These are phyloP conservation scores for Rhodotorula sp. DNA, from an alignment of 1,284 basidiomycete genomes.

Conservation along the genomic window DNA sequence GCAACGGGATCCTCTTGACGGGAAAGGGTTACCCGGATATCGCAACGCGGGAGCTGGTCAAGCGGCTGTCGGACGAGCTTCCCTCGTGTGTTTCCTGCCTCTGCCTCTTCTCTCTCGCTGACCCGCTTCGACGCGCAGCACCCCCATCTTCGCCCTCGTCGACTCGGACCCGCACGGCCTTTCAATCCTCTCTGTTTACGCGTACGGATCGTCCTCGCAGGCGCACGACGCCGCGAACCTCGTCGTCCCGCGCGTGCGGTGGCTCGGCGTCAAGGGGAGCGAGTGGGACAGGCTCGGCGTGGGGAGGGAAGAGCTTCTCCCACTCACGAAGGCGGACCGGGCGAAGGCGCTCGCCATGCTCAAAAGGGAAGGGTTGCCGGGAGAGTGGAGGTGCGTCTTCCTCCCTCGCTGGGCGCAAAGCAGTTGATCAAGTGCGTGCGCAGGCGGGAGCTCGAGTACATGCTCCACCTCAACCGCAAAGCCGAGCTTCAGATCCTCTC, in stretches of 20 bases:
- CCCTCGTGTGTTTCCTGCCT: slow-evolving; percentile 54
- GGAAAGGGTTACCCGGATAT: slow-evolving; percentile 94
- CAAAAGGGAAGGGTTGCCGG: slow-evolving; percentile 58
- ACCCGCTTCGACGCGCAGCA: slow-evolving; percentile 52
- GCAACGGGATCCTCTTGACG: slow-evolving; percentile 70
- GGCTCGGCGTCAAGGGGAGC: slow-evolving; percentile 74
- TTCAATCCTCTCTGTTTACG: slow-evolving; percentile 84
- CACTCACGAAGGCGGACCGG: slow-evolving; percentile 69
- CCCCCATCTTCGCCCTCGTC: slow-evolving; percentile 74
- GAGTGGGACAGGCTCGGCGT: slow-evolving; percentile 67
- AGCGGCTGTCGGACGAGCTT: slow-evolving; percentile 66
- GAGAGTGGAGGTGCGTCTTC: slow-evolving; percentile 66
- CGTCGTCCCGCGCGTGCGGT: slow-evolving; percentile 66
- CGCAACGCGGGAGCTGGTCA: slow-evolving; percentile 77
- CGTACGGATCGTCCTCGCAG: slow-evolving; percentile 54
- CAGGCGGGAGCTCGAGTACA: slow-evolving; percentile 74
- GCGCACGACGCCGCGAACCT: slow-evolving; percentile 66
- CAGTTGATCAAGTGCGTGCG: background rate
- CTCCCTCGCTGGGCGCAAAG: background rate
- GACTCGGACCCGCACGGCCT: slow-evolving; percentile 88
- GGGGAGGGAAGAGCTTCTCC: slow-evolving; percentile 64
- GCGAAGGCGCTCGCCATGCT: slow-evolving; percentile 74
- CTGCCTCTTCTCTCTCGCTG: background rate
- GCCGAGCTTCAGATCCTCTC: slow-evolving; percentile 81
- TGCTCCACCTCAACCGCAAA: slow-evolving; percentile 76